Percentiles rank a stretch among this genome's conserved stretches.
These are phyloP conservation scores for Penicillium corylophilum DNA, from an alignment of 2,329 filamentous ascomycete species.

Conservation along the genomic window DNA sequence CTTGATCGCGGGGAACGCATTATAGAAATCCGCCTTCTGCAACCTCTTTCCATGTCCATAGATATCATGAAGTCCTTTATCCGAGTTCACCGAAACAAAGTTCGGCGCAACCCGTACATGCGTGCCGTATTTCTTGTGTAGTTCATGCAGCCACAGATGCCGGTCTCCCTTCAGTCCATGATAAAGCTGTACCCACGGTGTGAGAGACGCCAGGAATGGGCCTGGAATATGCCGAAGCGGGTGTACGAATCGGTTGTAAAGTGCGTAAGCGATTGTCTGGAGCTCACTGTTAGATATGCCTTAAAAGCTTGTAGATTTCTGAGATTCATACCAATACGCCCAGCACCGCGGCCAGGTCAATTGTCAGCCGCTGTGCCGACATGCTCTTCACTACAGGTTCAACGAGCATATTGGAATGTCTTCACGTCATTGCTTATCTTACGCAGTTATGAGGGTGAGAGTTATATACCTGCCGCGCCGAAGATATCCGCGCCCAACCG, in stretches of 20 bases:
- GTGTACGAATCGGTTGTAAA: slow-evolving; percentile 39
- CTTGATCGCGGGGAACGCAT: slow-evolving; percentile 67
- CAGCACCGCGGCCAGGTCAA: slow-evolving; percentile 18
- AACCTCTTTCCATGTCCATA: slow-evolving; percentile 42
- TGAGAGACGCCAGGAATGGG: slow-evolving; percentile 31
- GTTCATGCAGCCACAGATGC: slow-evolving; percentile 68
- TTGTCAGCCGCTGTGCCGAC: slow-evolving; percentile 14
- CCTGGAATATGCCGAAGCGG: slow-evolving; percentile 34
- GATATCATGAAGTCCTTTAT: slow-evolving; percentile 52
- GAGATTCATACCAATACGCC: slow-evolving; percentile 19
- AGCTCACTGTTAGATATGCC: background rate
- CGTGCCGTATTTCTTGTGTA: slow-evolving; percentile 68
- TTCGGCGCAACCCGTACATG: slow-evolving; percentile 77
- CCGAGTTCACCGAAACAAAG: slow-evolving; percentile 73
- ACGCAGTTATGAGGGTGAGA: background rate
- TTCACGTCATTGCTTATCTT: slow-evolving; percentile 5
- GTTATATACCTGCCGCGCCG: slow-evolving; percentile 23
- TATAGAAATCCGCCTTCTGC: slow-evolving; percentile 70
- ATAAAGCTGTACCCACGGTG: slow-evolving; percentile 62
- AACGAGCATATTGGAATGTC: slow-evolving; percentile 21
- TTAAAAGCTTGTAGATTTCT: background rate
- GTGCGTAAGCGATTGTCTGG: slow-evolving; percentile 29
- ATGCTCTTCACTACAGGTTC: slow-evolving; percentile 21
- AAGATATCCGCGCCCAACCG: slow-evolving; percentile 27
- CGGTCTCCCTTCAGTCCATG: slow-evolving; percentile 73